A percentile compares a stretch with the other conserved stretches of the same genome.
phyloP scores from a whole-genome alignment of 345 rosid species.

The Mallotus nudiflorus region DNA sequence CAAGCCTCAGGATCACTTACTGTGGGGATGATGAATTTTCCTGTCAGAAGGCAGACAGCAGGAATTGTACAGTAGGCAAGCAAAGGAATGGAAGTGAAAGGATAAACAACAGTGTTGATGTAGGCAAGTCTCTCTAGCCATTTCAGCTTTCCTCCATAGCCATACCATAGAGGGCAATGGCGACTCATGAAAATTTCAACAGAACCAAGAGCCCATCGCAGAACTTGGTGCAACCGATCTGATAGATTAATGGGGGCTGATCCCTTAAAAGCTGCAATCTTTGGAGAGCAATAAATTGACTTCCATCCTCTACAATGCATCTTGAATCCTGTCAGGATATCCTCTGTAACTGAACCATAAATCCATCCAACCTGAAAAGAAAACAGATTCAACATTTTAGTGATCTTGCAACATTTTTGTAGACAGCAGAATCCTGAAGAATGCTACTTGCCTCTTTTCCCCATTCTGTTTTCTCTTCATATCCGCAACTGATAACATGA shows the following conservation, averaged over 20 bases:
- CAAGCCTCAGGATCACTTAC: constrained; percentile 39
- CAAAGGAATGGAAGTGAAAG: constrained; percentile 92
- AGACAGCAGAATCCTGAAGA: neutral
- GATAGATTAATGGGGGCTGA: constrained; percentile 96
- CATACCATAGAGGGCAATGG: constrained; percentile 95
- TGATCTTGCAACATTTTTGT: neutral
- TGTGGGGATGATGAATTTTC: constrained; percentile 91
- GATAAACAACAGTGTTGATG: constrained; percentile 87
- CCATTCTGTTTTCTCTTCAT: constrained; percentile 98
- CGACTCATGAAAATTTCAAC: constrained; percentile 95
- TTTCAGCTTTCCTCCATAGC: constrained; percentile 89
- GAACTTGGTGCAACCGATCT: constrained; percentile 89
- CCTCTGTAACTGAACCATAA: constrained; percentile 90
- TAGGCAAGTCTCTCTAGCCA: constrained; percentile 90
- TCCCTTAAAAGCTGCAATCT: constrained; percentile 86
- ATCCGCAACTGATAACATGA: constrained; percentile 92
- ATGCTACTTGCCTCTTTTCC: constrained; percentile 77
- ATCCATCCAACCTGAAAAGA: constrained; percentile 87
- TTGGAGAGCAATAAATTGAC: constrained; percentile 82
- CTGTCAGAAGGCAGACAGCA: constrained; percentile 93
- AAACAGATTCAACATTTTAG: neutral
- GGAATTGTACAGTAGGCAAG: constrained; percentile 93
- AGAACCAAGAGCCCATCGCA: constrained; percentile 96
- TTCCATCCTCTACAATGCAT: constrained; percentile 99
- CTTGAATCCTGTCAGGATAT: constrained; percentile 84